Evolutionary conservation across 768 basidiomycete genomes (phyloP).

Genomic region (Xerocomellus amylosporus): DNA sequence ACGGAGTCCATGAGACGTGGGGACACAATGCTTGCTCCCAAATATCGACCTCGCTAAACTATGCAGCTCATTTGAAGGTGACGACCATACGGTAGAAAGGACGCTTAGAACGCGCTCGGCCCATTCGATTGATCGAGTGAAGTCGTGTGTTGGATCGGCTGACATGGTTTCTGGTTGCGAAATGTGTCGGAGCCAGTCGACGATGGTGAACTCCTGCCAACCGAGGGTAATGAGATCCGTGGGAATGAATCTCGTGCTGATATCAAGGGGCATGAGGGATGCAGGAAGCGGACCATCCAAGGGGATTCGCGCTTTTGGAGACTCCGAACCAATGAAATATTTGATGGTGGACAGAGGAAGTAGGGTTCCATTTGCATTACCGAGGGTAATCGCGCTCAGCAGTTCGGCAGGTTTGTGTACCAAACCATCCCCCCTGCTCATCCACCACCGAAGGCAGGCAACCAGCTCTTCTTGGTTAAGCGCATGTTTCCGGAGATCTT

Average conservation of each 20-base stretch:
- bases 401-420: not conserved
- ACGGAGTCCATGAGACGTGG: not conserved
- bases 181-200: constrained; percentile 70
- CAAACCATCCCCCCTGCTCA: not conserved
- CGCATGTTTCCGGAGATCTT: not conserved
- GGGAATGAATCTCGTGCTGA: constrained; percentile 57
- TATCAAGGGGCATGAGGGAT: constrained; percentile 55
- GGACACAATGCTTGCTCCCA: not conserved
- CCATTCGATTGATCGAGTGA: constrained; percentile 64
- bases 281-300: constrained; percentile 73
- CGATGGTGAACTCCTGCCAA: constrained; percentile 73
- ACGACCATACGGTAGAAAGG: constrained; percentile 66
- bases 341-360: constrained; percentile 41
- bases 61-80: constrained; percentile 38
- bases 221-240: constrained; percentile 58
- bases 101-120: constrained; percentile 70
- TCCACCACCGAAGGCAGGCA: constrained; percentile 5
- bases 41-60: not conserved
- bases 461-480: constrained; percentile 3
- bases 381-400: constrained; percentile 37
- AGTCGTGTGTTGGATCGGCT: constrained; percentile 48
- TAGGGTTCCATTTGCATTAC: constrained; percentile 46
- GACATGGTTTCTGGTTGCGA: constrained; percentile 42
- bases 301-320: constrained; percentile 53
- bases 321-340: constrained; percentile 56